Base-by-base conservation (phyloP, 2,329 filamentous ascomycete genomes). In the Penicillium janthinellum region DNA sequence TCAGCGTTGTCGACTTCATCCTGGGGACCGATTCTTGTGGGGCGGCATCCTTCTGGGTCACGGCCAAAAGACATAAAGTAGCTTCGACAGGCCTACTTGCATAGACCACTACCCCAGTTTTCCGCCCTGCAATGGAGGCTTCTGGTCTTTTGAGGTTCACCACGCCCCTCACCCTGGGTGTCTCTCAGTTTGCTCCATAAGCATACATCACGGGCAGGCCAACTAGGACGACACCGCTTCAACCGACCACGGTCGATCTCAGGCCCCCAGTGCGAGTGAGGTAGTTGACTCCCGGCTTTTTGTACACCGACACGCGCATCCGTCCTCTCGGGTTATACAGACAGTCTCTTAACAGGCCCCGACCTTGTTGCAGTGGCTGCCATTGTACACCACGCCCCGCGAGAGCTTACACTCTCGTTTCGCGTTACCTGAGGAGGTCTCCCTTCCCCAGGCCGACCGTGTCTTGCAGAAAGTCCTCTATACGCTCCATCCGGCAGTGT, bases 1-100 rank as follows among this genome's bases (percentile, higher is more conserved):
- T 68, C 12, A 71, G 57, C 20, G 59, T 70, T 37, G 61, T 71
- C 25, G 62, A 70, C 47, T 66, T 68, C 37, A 69, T 69, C 22
- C 62, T 57, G 2, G 63, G 54, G 52, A 50, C 55, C 22, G 44
- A 55, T 62, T 17, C 54, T 56, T 65, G 52, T 45, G 22, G 49
- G 41, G 50, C 22, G 31, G 67, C 38, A 38, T 65, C 64, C 41
- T 65, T 54, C 60, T 66, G 54, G 25, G 53, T 68, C 34, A 60
- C 57, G 42, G 22, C 31, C 49, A 51, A 35, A 25, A 39, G 49
- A 39, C n/a, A 52, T 39, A 28, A 52, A 52, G 34, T 52, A 52
- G 49, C 49, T 52, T 48, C 49, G 56, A 14, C 56, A 58, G 56
- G 49, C 56, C 41, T 58, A 54, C 56, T 58, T 58, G 39, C 39